Percentiles rank a stretch among this genome's conserved stretches.
phyloP scores from a whole-genome alignment of 192 early-diverging fungal species.

The Allomyces javanicus region DNA sequence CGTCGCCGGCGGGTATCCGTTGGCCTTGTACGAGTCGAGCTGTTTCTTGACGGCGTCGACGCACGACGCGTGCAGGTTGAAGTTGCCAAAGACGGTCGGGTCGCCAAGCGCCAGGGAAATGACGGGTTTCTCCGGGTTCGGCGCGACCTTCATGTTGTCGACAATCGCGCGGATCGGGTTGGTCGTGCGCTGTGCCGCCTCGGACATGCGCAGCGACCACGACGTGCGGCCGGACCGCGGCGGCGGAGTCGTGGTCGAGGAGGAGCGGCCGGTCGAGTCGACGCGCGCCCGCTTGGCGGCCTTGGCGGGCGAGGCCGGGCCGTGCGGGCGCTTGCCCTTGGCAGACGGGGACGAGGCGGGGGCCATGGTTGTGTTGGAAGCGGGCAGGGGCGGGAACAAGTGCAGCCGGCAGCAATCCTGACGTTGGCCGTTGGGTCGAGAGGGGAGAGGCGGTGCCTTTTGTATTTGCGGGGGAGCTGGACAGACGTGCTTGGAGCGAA shows the following conservation, averaged over 20 bases:
- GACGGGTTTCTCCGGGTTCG: slow-evolving; percentile 23
- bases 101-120: slow-evolving; percentile 29
- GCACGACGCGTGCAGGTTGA: slow-evolving; percentile 47
- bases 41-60: slow-evolving; percentile 53
- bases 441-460: too few relatives aligned
- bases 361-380: background rate
- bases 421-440: too few relatives aligned
- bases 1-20: slow-evolving; percentile 62
- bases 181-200: slow-evolving; percentile 46
- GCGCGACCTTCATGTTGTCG: slow-evolving; percentile 50
- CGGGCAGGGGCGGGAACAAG: background rate
- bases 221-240: background rate
- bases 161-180: slow-evolving; percentile 78
- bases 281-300: too few relatives aligned
- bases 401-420: background rate
- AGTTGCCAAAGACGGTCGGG: slow-evolving; percentile 79
- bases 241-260: slow-evolving; percentile 21
- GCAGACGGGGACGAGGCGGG: background rate
- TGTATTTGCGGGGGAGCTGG: too few relatives aligned
- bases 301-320: too few relatives aligned
- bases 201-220: slow-evolving; percentile 16
- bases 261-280: background rate
- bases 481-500: too few relatives aligned
- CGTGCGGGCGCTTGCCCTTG: background rate
- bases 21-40: slow-evolving; percentile 46